phyloP scores from a whole-genome alignment of 2,329 filamentous ascomycete species.

The Byssoonygena ceratinophila region DNA sequence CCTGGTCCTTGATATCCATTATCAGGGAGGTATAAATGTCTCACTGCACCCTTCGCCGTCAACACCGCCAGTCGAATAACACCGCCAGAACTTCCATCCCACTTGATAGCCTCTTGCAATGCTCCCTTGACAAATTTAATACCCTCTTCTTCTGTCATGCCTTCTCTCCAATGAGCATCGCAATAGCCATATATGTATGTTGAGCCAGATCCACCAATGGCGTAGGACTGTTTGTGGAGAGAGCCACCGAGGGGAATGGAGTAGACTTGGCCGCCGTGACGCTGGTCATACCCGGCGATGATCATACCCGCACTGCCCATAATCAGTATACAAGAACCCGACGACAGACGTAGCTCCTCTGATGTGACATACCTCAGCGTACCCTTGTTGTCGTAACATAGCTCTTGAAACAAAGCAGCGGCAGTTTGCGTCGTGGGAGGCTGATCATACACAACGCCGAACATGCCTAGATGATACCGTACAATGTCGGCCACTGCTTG shows the following conservation, averaged over 20 bases:
- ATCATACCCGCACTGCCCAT: constrained; percentile 77
- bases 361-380: constrained; percentile 54
- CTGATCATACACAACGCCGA: constrained; percentile 80
- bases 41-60: constrained; percentile 76
- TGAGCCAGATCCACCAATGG: constrained; percentile 91
- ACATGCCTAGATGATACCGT: constrained; percentile 88
- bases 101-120: constrained; percentile 91
- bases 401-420: constrained; percentile 90
- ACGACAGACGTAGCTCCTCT: background rate
- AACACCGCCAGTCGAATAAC: constrained; percentile 97
- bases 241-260: constrained; percentile 93
- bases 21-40: constrained; percentile 93
- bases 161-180: constrained; percentile 88
- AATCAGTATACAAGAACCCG: background rate
- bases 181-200: constrained; percentile 99
- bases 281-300: constrained; percentile 93
- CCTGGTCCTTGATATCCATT: constrained; percentile 71
- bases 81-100: constrained; percentile 96
- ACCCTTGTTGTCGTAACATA: constrained; percentile 98
- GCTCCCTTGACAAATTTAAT: constrained; percentile 87
- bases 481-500: constrained; percentile 98
- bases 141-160: constrained; percentile 85
- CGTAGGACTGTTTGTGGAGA: constrained; percentile 91
- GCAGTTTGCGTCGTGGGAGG: constrained; percentile 89
- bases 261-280: constrained; percentile 94